These are phyloP conservation scores for Monosporascus sp. DNA, from an alignment of 2,329 filamentous ascomycete species.

Conservation along the genomic window DNA sequence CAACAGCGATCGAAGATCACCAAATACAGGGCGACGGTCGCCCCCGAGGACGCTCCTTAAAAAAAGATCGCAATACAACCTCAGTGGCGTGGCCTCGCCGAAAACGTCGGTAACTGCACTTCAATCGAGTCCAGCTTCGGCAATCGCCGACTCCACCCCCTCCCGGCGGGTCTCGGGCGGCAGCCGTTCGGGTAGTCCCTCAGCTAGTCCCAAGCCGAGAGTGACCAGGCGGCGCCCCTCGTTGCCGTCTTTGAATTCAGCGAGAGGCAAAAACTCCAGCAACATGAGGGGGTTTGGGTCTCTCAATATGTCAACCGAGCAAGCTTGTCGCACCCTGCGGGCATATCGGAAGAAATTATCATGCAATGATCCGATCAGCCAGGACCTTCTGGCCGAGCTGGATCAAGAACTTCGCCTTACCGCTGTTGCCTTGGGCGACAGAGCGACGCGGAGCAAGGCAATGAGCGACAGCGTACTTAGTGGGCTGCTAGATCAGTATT, in stretches of 20 bases:
- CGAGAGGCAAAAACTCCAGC: conserved; percentile 45
- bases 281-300: conserved; percentile 49
- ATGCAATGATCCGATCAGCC: conserved; percentile 50
- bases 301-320: conserved; percentile 59
- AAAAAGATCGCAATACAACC: conserved; percentile 48
- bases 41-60: conserved; percentile 50
- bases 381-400: conserved; percentile 55
- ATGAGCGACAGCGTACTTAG: conserved; percentile 55
- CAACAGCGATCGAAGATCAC: conserved; percentile 15
- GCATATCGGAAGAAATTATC: conserved; percentile 59
- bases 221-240: conserved; percentile 48
- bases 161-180: conserved; percentile 42
- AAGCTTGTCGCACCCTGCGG: conserved; percentile 56
- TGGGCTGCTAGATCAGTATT: conserved; percentile 69
- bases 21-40: conserved; percentile 43
- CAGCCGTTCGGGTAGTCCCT: conserved; percentile 42
- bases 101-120: conserved; percentile 36
- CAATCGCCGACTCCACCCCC: conserved; percentile 40
- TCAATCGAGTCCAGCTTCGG: conserved; percentile 36
- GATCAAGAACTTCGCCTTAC: conserved; percentile 62
- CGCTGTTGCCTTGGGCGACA: conserved; percentile 53
- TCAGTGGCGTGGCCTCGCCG: conserved; percentile 28
- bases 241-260: conserved; percentile 42
- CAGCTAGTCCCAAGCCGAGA: conserved; percentile 43
- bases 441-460: conserved; percentile 46